These are phyloP conservation scores for Cryphonectria naterciae DNA, from an alignment of 2,329 filamentous ascomycete genomes.

Conservation along the genomic window DNA sequence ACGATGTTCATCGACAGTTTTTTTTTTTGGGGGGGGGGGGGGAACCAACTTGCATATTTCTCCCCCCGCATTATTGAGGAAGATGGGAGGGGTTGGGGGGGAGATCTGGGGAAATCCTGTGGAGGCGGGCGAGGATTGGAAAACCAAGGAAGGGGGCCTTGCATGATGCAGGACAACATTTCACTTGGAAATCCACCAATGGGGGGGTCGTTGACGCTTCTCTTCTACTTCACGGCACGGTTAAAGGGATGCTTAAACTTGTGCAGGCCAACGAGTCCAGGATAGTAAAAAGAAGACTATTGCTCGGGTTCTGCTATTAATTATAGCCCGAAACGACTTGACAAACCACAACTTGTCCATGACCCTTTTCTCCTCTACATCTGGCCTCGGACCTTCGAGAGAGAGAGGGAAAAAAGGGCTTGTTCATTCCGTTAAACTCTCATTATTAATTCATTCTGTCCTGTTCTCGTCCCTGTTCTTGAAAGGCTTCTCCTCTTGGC, in stretches of 20 bases:
- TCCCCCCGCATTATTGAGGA: slow-evolving; percentile 11
- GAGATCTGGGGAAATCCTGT: slow-evolving; percentile 12
- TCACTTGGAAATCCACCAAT: slow-evolving; percentile 25
- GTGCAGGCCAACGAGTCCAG: too few species aligned
- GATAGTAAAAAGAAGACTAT: not conserved
- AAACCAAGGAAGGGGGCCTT: not conserved
- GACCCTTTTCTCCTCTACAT: too few species aligned
- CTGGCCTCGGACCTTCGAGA: too few species aligned
- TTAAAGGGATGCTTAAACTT: not conserved
- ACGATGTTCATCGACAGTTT: slow-evolving; percentile 6
- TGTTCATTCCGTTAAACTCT: too few species aligned
- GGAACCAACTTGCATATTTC: not conserved
- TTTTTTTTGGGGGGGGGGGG: too few species aligned
- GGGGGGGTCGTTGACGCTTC: slow-evolving; percentile 1
- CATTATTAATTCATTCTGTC: not conserved
- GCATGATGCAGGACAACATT: not conserved
- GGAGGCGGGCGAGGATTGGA: not conserved
- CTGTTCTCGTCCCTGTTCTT: not conserved
- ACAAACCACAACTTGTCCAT: not conserved
- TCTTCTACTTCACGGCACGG: not conserved
- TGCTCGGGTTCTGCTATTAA: slow-evolving; percentile 21
- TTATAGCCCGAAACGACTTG: slow-evolving; percentile 18
- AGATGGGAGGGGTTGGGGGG: not conserved
- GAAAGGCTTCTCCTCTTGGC: too few species aligned
- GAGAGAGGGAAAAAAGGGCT: too few species aligned